phyloP scores from a whole-genome alignment of 1,139 yeast genomes.

The Oligophagozyma castellii region DNA sequence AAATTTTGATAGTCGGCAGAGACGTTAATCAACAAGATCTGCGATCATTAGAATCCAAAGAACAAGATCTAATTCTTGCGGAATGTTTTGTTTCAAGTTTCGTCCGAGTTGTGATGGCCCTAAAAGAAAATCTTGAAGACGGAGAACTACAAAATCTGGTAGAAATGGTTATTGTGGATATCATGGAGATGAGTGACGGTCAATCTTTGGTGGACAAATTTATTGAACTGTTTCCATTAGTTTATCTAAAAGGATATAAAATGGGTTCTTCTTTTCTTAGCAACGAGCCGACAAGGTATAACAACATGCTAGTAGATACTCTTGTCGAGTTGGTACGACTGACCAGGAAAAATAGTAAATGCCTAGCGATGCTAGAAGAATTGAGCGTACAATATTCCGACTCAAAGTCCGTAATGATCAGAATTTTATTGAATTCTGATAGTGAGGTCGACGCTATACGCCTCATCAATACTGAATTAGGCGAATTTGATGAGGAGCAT shows the following conservation, averaged over 20 bases:
- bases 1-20: too few relatives aligned
- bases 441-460: constrained; percentile 70
- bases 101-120: constrained; percentile 56
- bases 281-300: constrained; percentile 43
- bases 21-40: too few relatives aligned
- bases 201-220: constrained; percentile 27
- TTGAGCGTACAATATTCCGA: constrained; percentile 25
- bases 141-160: constrained; percentile 52
- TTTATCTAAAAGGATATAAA: constrained; percentile 48
- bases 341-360: constrained; percentile 55
- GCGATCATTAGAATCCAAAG: too few relatives aligned
- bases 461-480: constrained; percentile 46
- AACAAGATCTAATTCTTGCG: constrained; percentile 60
- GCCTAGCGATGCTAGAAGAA: constrained; percentile 40
- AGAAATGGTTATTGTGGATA: constrained; percentile 52
- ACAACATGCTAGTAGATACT: constrained; percentile 79
- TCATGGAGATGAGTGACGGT: constrained; percentile 38
- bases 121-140: constrained; percentile 58
- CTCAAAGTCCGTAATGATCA: constrained; percentile 38
- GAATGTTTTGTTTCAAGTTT: constrained; percentile 75
- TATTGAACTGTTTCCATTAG: constrained; percentile 43
- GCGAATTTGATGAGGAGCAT: constrained; percentile 26
- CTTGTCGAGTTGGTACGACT: constrained; percentile 55
- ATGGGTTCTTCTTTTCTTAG: constrained; percentile 47
- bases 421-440: constrained; percentile 49